A percentile compares a stretch with the other conserved stretches of the same genome.
Evolutionary conservation across 2,329 filamentous ascomycete species (phyloP).

Genomic region (Zopfia rhizophila): DNA sequence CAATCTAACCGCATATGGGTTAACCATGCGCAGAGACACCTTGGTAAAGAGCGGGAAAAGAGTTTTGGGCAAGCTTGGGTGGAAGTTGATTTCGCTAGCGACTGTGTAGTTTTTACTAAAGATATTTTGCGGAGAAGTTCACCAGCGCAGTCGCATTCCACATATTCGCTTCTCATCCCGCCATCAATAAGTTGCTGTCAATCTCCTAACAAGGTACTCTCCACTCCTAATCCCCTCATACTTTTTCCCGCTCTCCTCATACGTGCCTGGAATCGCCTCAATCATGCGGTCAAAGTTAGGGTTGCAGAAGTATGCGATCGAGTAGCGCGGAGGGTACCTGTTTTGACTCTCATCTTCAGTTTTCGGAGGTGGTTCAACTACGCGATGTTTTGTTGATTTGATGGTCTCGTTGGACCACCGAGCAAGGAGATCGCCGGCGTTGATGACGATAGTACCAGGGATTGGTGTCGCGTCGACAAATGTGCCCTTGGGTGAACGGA

Average conservation of each 20-base stretch:
- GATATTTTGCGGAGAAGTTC: too few species aligned
- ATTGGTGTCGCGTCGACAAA: slow-evolving; percentile 89
- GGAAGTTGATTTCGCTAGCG: too few species aligned
- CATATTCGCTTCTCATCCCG: too few species aligned
- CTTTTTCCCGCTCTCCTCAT: slow-evolving; percentile 75
- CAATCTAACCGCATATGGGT: too few species aligned
- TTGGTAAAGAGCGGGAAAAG: too few species aligned
- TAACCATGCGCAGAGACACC: too few species aligned
- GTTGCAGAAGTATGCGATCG: slow-evolving; percentile 93
- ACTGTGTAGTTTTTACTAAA: too few species aligned
- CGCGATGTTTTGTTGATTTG: slow-evolving; percentile 88
- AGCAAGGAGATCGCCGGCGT: slow-evolving; percentile 86
- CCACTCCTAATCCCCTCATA: slow-evolving; percentile 82
- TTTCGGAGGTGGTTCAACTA: slow-evolving; percentile 79
- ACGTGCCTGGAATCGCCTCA: slow-evolving; percentile 84
- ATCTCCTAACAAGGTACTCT: slow-evolving; percentile 80
- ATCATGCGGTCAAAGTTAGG: slow-evolving; percentile 81
- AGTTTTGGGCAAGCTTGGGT: too few species aligned
- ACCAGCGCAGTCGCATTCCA: too few species aligned
- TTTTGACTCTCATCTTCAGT: slow-evolving; percentile 57
- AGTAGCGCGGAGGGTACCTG: slow-evolving; percentile 79
- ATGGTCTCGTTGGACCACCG: slow-evolving; percentile 93
- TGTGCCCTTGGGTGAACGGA: slow-evolving; percentile 75
- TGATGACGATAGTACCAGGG: slow-evolving; percentile 82
- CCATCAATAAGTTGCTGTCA: slow-evolving; percentile 75